These are phyloP conservation scores for Chrysoporthe austroafricana DNA, from an alignment of 2,329 filamentous ascomycete species.

Conservation along the genomic window DNA sequence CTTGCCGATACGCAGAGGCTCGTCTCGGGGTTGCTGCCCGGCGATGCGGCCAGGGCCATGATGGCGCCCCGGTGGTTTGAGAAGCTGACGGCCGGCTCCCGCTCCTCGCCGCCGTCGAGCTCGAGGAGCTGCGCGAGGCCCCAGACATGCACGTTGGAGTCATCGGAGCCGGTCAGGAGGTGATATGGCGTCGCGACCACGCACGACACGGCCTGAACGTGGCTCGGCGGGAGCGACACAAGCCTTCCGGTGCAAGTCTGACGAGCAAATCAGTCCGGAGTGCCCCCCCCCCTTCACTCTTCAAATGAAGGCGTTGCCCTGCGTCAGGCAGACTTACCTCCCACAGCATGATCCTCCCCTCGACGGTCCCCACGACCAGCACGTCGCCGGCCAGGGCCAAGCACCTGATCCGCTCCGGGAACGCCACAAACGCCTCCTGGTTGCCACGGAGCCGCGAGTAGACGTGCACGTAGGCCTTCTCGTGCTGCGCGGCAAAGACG, in stretches of 20 bases:
- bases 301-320: neutral
- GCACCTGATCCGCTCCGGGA: constrained; percentile 83
- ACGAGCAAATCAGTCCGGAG: neutral
- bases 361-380: constrained; percentile 78
- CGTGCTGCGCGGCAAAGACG: constrained; percentile 87
- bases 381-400: constrained; percentile 73
- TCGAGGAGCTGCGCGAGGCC: constrained; percentile 75
- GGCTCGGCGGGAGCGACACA: constrained; percentile 74
- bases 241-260: constrained; percentile 76
- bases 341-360: constrained; percentile 88
- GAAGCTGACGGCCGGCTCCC: constrained; percentile 76
- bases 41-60: constrained; percentile 65
- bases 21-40: constrained; percentile 68
- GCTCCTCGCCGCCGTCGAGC: constrained; percentile 56
- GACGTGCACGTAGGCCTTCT: constrained; percentile 91
- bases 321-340: constrained; percentile 63
- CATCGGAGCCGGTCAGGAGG: constrained; percentile 77
- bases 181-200: constrained; percentile 73
- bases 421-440: constrained; percentile 86
- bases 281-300: neutral
- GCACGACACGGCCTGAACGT: constrained; percentile 80
- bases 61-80: constrained; percentile 77
- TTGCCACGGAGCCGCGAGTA: constrained; percentile 83
- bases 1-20: constrained; percentile 85
- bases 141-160: constrained; percentile 94